These are phyloP conservation scores for Aspergillus chevalieri DNA, from an alignment of 2,329 filamentous ascomycete species.

Conservation along the genomic window DNA sequence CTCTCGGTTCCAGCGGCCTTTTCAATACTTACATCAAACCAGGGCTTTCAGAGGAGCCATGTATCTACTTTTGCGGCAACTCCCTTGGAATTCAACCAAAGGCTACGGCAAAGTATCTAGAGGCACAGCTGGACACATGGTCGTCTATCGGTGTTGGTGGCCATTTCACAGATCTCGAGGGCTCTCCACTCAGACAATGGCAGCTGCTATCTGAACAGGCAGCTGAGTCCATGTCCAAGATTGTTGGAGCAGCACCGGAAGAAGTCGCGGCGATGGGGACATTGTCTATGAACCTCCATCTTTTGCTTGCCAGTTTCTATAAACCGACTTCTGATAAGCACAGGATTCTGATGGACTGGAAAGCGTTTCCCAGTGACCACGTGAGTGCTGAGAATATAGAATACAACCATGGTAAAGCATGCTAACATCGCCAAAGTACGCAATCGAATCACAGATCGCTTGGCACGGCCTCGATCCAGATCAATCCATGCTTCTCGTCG, in stretches of 20 bases:
- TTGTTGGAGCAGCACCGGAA: constrained; percentile 64
- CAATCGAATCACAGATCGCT: constrained; percentile 70
- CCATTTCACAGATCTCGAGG: constrained; percentile 65
- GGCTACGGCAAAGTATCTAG: constrained; percentile 57
- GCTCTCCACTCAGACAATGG: constrained; percentile 65
- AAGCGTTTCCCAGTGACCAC: constrained; percentile 81
- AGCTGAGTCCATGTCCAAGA: constrained; percentile 59
- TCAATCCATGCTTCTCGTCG: constrained; percentile 66
- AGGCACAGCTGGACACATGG: constrained; percentile 75
- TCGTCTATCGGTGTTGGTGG: constrained; percentile 73
- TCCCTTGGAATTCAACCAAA: constrained; percentile 78
- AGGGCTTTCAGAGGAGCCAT: constrained; percentile 32
- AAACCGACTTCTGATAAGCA: constrained; percentile 56
- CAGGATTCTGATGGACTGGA: constrained; percentile 79
- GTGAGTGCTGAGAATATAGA: constrained; percentile 37
- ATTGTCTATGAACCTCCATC: constrained; percentile 71
- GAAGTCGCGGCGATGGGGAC: constrained; percentile 87
- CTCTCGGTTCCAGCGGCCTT: not conserved
- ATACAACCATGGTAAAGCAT: not conserved
- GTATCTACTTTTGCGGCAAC: constrained; percentile 80
- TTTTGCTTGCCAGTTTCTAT: constrained; percentile 78
- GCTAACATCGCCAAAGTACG: constrained; percentile 52
- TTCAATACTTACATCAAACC: not conserved
- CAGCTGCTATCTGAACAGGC: constrained; percentile 71
- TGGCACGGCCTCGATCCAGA: constrained; percentile 62